These are phyloP conservation scores for Penicillium fimorum DNA, from an alignment of 495 filamentous ascomycete genomes.

Conservation along the genomic window DNA sequence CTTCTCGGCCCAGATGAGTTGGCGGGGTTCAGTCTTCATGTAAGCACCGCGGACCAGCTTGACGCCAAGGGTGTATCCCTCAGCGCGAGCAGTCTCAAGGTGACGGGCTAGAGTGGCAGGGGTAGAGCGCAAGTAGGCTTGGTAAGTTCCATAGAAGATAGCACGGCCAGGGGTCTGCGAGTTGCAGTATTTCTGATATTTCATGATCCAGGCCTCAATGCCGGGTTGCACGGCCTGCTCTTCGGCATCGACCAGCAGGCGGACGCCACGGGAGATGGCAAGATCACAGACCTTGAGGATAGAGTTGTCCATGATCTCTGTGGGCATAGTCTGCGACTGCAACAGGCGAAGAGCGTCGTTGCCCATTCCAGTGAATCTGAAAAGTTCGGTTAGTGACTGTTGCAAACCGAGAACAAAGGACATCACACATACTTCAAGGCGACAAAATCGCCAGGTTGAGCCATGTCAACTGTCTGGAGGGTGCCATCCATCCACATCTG, in stretches of 20 bases:
- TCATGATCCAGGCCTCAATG: slow-evolving; percentile 81
- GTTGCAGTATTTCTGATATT: slow-evolving; percentile 80
- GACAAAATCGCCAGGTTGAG: slow-evolving; percentile 75
- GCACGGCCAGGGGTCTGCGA: slow-evolving; percentile 53
- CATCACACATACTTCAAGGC: slow-evolving; percentile 66
- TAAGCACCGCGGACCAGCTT: slow-evolving; percentile 95
- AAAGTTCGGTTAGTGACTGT: slow-evolving; percentile 8
- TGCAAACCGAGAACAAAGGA: background rate
- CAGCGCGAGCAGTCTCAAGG: slow-evolving; percentile 59
- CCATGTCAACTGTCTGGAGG: slow-evolving; percentile 71
- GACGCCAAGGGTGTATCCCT: slow-evolving; percentile 77
- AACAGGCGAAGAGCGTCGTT: slow-evolving; percentile 66
- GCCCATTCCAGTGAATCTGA: slow-evolving; percentile 83
- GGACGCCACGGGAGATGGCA: slow-evolving; percentile 66
- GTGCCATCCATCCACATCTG: slow-evolving; percentile 72
- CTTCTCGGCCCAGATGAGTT: slow-evolving; percentile 77
- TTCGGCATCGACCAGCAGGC: slow-evolving; percentile 87
- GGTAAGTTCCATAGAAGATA: slow-evolving; percentile 75
- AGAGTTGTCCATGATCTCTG: slow-evolving; percentile 60
- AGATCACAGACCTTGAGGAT: slow-evolving; percentile 76
- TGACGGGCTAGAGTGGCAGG: slow-evolving; percentile 64
- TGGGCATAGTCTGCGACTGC: slow-evolving; percentile 55
- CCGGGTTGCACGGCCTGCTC: slow-evolving; percentile 77
- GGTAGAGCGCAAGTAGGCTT: slow-evolving; percentile 78
- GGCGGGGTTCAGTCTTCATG: slow-evolving; percentile 71